Evolutionary conservation across 2,329 filamentous ascomycete species (phyloP).

Genomic region (Corinectria fuckeliana): DNA sequence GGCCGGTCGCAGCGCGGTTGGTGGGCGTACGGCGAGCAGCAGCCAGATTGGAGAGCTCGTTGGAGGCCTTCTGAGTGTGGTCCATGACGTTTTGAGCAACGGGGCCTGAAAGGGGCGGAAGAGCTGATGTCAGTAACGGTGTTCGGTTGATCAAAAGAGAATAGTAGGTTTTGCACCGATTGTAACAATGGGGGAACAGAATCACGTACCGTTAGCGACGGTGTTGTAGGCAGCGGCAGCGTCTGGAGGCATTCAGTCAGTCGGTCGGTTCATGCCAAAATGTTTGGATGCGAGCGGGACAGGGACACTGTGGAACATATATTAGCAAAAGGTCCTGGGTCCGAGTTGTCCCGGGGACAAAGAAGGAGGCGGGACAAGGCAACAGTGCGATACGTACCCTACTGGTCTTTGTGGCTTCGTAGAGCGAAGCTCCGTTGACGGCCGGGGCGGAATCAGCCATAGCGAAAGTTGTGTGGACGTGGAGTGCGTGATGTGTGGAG

Average conservation of each 20-base stretch:
- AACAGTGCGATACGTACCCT: slow-evolving; percentile 48
- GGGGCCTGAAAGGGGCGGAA: slow-evolving; percentile 52
- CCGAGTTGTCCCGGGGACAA: slow-evolving; percentile 18
- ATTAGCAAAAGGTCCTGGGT: slow-evolving; percentile 31
- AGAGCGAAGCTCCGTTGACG: slow-evolving; percentile 55
- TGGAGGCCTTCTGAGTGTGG: slow-evolving; percentile 60
- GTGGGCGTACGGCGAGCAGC: slow-evolving; percentile 61
- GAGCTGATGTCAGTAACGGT: slow-evolving; percentile 20
- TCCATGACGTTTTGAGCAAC: slow-evolving; percentile 65
- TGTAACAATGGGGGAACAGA: neutral
- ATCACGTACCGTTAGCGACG: slow-evolving; percentile 53
- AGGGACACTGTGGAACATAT: slow-evolving; percentile 18
- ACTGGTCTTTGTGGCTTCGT: slow-evolving; percentile 60
- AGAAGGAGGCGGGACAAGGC: slow-evolving; percentile 7
- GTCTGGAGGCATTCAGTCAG: slow-evolving; percentile 50
- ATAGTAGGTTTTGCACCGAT: neutral
- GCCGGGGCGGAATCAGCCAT: slow-evolving; percentile 42
- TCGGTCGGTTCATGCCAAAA: slow-evolving; percentile 4
- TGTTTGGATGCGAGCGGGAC: slow-evolving; percentile 7
- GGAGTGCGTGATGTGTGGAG: neutral
- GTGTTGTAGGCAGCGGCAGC: slow-evolving; percentile 56
- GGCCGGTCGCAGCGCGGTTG: slow-evolving; percentile 63
- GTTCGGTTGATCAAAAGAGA: neutral
- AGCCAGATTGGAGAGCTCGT: slow-evolving; percentile 65
- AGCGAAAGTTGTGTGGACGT: neutral